Conservation (phyloP, 352 stramenopile species). For the Globisporangium apiculatum region DNA sequence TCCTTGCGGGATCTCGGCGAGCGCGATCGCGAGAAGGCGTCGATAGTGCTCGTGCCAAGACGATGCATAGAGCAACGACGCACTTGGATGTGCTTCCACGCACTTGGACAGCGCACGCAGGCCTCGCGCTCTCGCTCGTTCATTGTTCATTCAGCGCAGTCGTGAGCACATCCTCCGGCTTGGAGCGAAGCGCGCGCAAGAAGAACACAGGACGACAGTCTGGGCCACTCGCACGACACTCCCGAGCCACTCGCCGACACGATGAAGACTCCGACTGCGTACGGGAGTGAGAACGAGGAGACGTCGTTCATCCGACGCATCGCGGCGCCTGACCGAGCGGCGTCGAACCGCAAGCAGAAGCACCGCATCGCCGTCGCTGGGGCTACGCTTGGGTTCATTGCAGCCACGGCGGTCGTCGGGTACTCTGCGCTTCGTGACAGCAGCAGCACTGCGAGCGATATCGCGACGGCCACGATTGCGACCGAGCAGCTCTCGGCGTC, state of each 20-base stretch:
- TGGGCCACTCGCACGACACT: too few species aligned
- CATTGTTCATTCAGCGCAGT: constrained; percentile 34
- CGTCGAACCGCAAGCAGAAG: constrained; percentile 24
- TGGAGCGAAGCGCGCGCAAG: neutral
- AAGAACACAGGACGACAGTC: constrained; percentile 1
- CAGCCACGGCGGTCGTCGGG: constrained; percentile 27
- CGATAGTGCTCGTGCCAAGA: too few species aligned
- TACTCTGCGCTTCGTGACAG: constrained; percentile 26
- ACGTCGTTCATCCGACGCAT: constrained; percentile 51
- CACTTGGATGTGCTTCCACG: too few species aligned
- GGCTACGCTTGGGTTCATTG: constrained; percentile 30
- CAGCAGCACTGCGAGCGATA: neutral
- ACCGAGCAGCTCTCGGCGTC: constrained; percentile 24
- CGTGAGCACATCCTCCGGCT: constrained; percentile 17
- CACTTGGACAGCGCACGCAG: too few species aligned
- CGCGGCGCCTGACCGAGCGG: constrained; percentile 27
- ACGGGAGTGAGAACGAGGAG: constrained; percentile 57
- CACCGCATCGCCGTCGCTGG: constrained; percentile 35
- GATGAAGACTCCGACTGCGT: constrained; percentile 49
- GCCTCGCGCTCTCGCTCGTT: neutral
- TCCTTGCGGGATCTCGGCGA: too few species aligned
- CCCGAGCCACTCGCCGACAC: neutral
- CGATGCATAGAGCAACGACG: too few species aligned
- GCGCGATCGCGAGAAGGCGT: too few species aligned
- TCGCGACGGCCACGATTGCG: constrained; percentile 4